phyloP scores from a whole-genome alignment of 192 early-diverging fungal species.

The Backusella mclennaniae region DNA sequence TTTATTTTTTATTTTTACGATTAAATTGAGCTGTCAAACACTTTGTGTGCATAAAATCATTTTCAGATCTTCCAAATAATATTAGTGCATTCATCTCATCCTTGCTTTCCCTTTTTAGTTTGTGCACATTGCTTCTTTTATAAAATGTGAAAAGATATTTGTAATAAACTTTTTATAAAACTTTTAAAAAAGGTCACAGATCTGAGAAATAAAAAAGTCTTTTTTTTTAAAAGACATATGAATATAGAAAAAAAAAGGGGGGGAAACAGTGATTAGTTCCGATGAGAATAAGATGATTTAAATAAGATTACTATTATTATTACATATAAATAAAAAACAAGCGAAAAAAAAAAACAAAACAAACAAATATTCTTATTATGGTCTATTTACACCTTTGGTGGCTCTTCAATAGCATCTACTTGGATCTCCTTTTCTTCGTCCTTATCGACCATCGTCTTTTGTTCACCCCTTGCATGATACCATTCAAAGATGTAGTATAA shows the following conservation, averaged over 20 bases:
- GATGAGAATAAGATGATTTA: not conserved
- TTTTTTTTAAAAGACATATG: not conserved
- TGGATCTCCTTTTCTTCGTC: not conserved
- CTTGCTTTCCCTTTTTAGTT: too few species aligned
- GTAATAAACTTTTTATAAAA: too few species aligned
- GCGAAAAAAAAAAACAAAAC: not conserved
- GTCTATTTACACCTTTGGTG: not conserved
- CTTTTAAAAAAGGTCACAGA: too few species aligned
- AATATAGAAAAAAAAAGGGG: not conserved
- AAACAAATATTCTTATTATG: not conserved
- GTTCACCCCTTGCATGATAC: conserved; percentile 13
- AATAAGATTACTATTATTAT: not conserved
- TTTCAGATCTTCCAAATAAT: too few species aligned
- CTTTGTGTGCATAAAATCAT: too few species aligned
- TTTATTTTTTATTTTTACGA: too few species aligned
- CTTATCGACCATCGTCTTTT: not conserved
- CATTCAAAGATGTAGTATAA: conserved; percentile 33
- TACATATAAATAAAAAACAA: not conserved
- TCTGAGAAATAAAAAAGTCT: too few species aligned
- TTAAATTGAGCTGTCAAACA: too few species aligned
- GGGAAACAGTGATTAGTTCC: not conserved
- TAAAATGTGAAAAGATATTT: too few species aligned
- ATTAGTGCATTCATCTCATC: too few species aligned
- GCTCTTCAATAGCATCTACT: not conserved
- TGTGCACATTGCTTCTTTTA: too few species aligned